Evolutionary conservation across 2,329 filamentous ascomycete species (phyloP).

Genomic region (Davidsoniella australis): DNA sequence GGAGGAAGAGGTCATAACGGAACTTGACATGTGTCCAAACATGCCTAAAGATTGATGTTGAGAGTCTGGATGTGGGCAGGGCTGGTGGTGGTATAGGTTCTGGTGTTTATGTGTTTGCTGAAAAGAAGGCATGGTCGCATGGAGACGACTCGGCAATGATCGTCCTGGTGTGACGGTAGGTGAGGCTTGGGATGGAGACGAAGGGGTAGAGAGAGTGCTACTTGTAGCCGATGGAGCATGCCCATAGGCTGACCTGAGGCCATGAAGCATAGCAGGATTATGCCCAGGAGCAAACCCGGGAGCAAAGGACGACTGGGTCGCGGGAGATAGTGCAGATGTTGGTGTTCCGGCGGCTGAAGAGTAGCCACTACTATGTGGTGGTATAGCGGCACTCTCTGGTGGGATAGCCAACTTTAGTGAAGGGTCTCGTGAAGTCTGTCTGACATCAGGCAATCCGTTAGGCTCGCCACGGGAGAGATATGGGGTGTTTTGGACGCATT

Average conservation of each 20-base stretch:
- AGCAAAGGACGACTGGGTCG: neutral
- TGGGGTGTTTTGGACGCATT: neutral
- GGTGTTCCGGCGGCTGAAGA: conserved; percentile 2
- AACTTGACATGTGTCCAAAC: neutral
- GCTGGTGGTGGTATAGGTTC: too few species aligned
- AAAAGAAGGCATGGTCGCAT: neutral
- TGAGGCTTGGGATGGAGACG: neutral
- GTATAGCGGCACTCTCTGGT: neutral
- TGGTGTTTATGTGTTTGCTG: too few species aligned
- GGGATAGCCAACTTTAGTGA: neutral
- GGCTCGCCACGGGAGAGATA: neutral
- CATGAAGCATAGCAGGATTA: neutral
- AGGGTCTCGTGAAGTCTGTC: neutral
- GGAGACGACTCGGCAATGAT: neutral
- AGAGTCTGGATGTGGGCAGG: too few species aligned
- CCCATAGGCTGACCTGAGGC: neutral
- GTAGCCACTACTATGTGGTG: neutral
- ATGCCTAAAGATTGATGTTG: too few species aligned
- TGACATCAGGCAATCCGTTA: neutral
- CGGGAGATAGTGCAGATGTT: neutral
- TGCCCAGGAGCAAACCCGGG: neutral
- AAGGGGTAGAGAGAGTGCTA: neutral
- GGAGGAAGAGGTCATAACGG: neutral
- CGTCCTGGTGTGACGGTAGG: neutral
- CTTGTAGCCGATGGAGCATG: neutral